Conservation (phyloP, 2,329 filamentous ascomycete genomes). For the Colletotrichum siamense region DNA sequence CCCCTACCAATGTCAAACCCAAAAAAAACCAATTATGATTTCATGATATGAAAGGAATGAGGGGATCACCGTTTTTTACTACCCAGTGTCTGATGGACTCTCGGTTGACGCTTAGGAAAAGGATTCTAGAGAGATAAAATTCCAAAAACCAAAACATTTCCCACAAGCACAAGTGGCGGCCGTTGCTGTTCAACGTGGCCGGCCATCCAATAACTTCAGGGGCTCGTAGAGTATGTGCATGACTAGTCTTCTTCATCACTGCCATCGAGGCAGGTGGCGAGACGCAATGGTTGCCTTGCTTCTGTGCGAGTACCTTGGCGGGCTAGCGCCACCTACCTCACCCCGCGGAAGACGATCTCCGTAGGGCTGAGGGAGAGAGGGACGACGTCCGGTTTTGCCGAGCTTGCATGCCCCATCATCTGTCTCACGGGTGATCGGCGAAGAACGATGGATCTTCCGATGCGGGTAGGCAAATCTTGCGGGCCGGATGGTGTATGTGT, state of each 20-base stretch:
- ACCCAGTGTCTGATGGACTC: neutral
- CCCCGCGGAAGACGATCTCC: neutral
- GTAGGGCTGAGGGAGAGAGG: constrained; percentile 8
- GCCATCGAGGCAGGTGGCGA: neutral
- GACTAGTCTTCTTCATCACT: neutral
- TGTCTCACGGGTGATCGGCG: neutral
- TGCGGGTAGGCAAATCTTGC: neutral
- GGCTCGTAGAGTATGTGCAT: neutral
- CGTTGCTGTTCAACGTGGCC: neutral
- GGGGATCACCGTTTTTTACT: neutral
- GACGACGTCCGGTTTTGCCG: neutral
- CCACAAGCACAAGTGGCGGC: neutral
- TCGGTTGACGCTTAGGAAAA: neutral
- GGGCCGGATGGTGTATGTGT: neutral
- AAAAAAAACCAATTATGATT: constrained; percentile 9
- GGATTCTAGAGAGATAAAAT: neutral
- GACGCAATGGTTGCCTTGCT: neutral
- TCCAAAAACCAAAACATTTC: neutral
- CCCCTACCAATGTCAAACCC: neutral
- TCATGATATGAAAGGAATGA: constrained; percentile 13
- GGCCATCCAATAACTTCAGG: neutral
- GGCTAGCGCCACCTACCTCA: constrained; percentile 11
- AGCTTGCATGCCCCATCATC: neutral
- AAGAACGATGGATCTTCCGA: neutral
- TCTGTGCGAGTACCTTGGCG: neutral